phyloP scores from a whole-genome alignment of 192 early-diverging fungal species.

The Backusella macrospora region DNA sequence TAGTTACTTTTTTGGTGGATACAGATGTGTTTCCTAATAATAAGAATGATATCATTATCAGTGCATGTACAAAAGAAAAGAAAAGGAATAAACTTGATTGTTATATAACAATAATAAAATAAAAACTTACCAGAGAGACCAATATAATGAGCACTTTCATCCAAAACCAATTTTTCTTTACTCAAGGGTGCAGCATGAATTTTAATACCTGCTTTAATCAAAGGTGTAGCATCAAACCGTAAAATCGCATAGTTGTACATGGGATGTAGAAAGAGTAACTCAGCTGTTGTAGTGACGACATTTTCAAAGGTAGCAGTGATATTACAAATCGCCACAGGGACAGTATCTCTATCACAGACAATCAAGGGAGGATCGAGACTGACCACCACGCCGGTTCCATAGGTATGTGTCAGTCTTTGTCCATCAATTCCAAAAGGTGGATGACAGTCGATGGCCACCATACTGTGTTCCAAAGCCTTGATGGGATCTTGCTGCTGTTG shows the following conservation, averaged over 20 bases:
- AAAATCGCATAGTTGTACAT: conserved; percentile 86
- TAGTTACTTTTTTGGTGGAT: conserved; percentile 59
- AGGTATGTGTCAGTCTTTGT: conserved; percentile 60
- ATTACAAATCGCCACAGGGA: conserved; percentile 76
- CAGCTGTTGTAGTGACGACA: conserved; percentile 78
- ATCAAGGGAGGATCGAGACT: conserved; percentile 80
- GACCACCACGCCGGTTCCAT: conserved; percentile 77
- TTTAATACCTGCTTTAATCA: conserved; percentile 71
- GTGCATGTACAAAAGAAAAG: not conserved
- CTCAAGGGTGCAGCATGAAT: conserved; percentile 56
- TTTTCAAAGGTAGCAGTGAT: conserved; percentile 81
- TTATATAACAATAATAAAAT: no score
- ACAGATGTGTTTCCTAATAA: conserved; percentile 45
- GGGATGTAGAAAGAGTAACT: conserved; percentile 82
- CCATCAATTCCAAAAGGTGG: conserved; percentile 80
- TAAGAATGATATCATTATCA: no score
- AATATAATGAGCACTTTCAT: conserved; percentile 59
- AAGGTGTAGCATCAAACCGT: conserved; percentile 68
- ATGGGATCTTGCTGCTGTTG: not conserved
- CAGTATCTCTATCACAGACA: conserved; percentile 76
- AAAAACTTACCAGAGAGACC: conserved; percentile 47
- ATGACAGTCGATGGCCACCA: conserved; percentile 78
- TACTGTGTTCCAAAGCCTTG: conserved; percentile 16
- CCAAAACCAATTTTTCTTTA: conserved; percentile 54
- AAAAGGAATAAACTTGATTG: not conserved